phyloP scores from a whole-genome alignment of 2,329 filamentous ascomycete genomes.

The Aspergillus jensenii region DNA sequence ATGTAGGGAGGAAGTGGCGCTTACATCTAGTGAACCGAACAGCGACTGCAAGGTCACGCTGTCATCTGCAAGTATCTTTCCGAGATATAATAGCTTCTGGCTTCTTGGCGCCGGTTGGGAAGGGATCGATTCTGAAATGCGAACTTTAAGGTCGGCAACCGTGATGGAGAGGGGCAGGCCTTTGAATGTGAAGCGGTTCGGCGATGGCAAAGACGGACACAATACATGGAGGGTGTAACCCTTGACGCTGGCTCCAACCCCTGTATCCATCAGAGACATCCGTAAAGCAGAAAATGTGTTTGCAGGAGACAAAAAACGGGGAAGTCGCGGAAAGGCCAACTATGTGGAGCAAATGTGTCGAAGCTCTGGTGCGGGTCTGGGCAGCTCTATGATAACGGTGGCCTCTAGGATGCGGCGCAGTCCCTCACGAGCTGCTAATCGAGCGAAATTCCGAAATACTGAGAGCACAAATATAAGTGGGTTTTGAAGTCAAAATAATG shows the following conservation, averaged over 20 bases:
- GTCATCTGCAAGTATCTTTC: slow-evolving; percentile 53
- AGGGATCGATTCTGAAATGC: slow-evolving; percentile 52
- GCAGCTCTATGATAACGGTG: slow-evolving; percentile 15
- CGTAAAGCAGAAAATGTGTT: background rate
- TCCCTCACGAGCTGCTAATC: background rate
- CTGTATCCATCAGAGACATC: background rate
- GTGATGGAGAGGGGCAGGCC: slow-evolving; percentile 43
- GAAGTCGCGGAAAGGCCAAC: background rate
- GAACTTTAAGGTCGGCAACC: slow-evolving; percentile 53
- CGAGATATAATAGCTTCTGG: slow-evolving; percentile 61
- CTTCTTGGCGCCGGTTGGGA: slow-evolving; percentile 44
- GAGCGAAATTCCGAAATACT: background rate
- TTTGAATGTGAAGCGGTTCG: slow-evolving; percentile 38
- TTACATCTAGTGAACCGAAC: slow-evolving; percentile 52
- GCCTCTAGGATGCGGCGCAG: slow-evolving; percentile 11
- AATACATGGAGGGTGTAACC: slow-evolving; percentile 39
- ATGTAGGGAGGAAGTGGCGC: slow-evolving; percentile 19
- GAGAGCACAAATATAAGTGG: background rate
- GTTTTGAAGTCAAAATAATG: background rate
- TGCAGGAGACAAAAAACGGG: background rate
- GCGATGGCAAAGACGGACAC: slow-evolving; percentile 41
- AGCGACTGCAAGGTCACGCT: slow-evolving; percentile 50
- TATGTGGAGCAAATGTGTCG: background rate
- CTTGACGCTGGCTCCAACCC: background rate
- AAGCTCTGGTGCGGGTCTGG: background rate